Percentiles rank a stretch among this genome's conserved stretches.
Evolutionary conservation across 768 basidiomycete species (phyloP).

Genomic region (Mycena latifolia): DNA sequence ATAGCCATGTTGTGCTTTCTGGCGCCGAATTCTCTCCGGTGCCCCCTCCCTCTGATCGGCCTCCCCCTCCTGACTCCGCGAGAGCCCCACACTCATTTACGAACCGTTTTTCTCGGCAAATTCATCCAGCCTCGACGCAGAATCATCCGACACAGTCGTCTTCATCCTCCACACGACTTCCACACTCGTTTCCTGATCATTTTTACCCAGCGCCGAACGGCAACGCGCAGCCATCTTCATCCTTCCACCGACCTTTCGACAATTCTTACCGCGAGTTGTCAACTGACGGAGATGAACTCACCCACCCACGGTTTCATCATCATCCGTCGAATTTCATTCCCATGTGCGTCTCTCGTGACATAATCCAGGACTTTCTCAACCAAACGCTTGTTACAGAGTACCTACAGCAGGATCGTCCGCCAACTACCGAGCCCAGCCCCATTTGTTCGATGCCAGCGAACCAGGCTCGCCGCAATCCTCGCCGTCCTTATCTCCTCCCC

Average conservation of each 20-base stretch:
- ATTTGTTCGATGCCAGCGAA: background rate
- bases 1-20: background rate
- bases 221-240: too few relatives aligned
- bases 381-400: conserved; percentile 5
- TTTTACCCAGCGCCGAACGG: too few relatives aligned
- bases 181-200: too few relatives aligned
- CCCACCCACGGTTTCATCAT: background rate
- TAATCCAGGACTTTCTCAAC: background rate
- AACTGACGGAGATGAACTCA: background rate
- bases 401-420: background rate
- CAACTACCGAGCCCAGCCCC: background rate
- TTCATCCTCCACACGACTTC: background rate
- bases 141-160: background rate
- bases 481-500: background rate
- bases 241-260: background rate
- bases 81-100: conserved; percentile 17
- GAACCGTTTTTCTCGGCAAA: background rate
- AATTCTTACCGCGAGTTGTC: background rate
- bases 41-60: conserved; percentile 16
- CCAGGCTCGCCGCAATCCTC: background rate
- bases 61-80: conserved; percentile 14
- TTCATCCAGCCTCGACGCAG: background rate
- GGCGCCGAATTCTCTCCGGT: conserved; percentile 1
- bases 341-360: conserved; percentile 9
- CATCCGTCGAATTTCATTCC: conserved; percentile 26